These are phyloP conservation scores for Metschnikowia amazonensis DNA, from an alignment of 805 yeast species.

Conservation along the genomic window DNA sequence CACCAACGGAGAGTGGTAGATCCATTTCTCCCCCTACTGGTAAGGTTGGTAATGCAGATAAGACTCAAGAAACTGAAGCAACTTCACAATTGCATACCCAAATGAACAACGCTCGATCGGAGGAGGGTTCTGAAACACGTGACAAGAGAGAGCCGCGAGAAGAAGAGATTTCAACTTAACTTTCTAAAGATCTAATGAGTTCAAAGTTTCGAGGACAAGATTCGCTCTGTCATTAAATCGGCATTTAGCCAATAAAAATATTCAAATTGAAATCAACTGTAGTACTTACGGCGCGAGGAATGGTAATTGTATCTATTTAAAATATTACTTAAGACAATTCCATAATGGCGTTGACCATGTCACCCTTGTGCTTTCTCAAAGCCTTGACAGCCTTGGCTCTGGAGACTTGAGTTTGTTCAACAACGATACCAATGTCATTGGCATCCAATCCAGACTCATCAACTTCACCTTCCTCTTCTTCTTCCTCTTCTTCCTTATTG, in stretches of 20 bases:
- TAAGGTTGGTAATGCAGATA: not conserved
- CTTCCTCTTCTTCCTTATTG: conserved; percentile 47
- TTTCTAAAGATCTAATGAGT: not conserved
- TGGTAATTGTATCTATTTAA: not conserved
- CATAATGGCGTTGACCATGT: conserved; percentile 96
- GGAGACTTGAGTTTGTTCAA: conserved; percentile 87
- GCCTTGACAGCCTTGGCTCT: conserved; percentile 91
- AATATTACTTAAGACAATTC: conserved; percentile 44
- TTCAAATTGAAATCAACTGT: not conserved
- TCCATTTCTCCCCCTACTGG: not conserved
- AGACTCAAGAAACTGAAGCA: not conserved
- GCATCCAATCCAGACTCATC: conserved; percentile 83
- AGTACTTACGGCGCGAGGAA: not conserved
- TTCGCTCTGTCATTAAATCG: not conserved
- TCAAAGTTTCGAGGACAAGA: not conserved
- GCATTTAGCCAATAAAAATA: not conserved
- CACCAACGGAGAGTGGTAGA: not conserved
- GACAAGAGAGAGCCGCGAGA: not conserved
- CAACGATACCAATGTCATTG: conserved; percentile 79
- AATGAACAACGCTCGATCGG: not conserved
- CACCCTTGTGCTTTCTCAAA: conserved; percentile 82
- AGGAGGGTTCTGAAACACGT: not conserved
- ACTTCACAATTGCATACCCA: not conserved
- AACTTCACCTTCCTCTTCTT: conserved; percentile 65
- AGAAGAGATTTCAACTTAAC: not conserved